Evolutionary conservation across 2,329 filamentous ascomycete genomes (phyloP), one percentile per base, ranked within the genome.

Genomic region (Stemphylium beticola): DNA sequence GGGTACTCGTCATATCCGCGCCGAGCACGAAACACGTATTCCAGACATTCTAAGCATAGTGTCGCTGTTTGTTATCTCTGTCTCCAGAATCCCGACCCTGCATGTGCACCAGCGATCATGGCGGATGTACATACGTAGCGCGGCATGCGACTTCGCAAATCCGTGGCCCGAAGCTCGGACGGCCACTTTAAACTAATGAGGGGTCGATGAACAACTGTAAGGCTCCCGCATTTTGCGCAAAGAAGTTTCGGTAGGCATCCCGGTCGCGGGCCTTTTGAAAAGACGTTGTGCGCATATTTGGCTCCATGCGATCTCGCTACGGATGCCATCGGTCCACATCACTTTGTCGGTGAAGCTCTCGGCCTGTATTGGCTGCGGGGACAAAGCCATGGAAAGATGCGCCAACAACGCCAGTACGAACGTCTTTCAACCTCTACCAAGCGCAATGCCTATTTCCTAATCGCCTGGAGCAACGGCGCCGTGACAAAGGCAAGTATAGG

Each of bases 301-400:
- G 57, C 57, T 54, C 58, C 36, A 50, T 58, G 59, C 57, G 48
- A 67, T 60, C 55, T 61, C 58, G 58, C 61, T 62, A 63, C 65
- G 64, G 66, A 63, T 65, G 63, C 48, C 58, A 57, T 61, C 61
- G 67, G 65, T 61, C 59, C 57, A 60, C 60, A 53, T 55, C 48
- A 51, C 51, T 58, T 42, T 66, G 69, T 69, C 69, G 69, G 69
- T 69, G 69, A 69, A 68, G 63, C 53, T 59, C 54, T 68, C 62
- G 65, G 59, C 66, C 60, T 57, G 40, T 41, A 60, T 39, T 47
- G 54, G 50, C 57, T 36, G 60, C 63, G 63, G 59, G 62, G 56
- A 68, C 66, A 69, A 68, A 69, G 65, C 61, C 58, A 65, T 63
- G 56, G 55, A 61, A 62, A 58, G 46, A 56, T 52, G 60, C 52